Percentiles rank a stretch among this genome's conserved stretches.
These are phyloP conservation scores for Yamadazyma sp. DNA, from an alignment of 1,139 yeast genomes.

Conservation along the genomic window DNA sequence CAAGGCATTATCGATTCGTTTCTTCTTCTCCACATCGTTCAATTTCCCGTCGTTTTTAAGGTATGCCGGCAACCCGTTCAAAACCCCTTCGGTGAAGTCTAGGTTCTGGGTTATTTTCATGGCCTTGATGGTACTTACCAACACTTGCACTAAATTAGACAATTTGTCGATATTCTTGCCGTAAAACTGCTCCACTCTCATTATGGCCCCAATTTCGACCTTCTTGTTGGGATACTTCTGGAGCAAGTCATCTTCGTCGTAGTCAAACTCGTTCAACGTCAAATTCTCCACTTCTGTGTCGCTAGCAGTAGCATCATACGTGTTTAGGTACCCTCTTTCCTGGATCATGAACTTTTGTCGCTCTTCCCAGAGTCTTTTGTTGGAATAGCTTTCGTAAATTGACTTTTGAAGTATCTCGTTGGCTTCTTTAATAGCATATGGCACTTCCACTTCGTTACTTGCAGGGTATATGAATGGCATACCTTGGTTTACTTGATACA, in stretches of 20 bases:
- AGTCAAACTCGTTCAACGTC: conserved; percentile 20
- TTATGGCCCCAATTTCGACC: conserved; percentile 43
- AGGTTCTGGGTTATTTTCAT: conserved; percentile 39
- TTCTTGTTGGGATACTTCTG: conserved; percentile 30
- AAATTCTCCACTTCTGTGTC: conserved; percentile 14
- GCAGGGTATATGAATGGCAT: conserved; percentile 78
- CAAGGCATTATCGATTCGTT: conserved; percentile 27
- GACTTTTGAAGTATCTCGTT: conserved; percentile 55
- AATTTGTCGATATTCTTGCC: conserved; percentile 50
- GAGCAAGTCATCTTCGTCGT: conserved; percentile 17
- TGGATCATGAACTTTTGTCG: conserved; percentile 67
- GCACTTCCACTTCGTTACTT: conserved; percentile 42
- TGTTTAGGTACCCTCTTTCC: conserved; percentile 66
- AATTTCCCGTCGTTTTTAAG: conserved; percentile 16
- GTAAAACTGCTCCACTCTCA: conserved; percentile 65
- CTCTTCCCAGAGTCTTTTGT: conserved; percentile 71
- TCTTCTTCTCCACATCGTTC: conserved; percentile 18
- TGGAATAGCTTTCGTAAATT: conserved; percentile 63
- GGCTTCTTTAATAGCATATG: conserved; percentile 80
- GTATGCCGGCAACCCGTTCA: conserved; percentile 36
- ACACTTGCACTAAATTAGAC: conserved; percentile 61
- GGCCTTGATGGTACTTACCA: conserved; percentile 60
- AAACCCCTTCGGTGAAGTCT: conserved; percentile 38
- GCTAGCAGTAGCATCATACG: conserved; percentile 18
- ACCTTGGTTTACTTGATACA: conserved; percentile 76